phyloP scores from a whole-genome alignment of 2,329 filamentous ascomycete genomes.

The Aureobasidium sp. region DNA sequence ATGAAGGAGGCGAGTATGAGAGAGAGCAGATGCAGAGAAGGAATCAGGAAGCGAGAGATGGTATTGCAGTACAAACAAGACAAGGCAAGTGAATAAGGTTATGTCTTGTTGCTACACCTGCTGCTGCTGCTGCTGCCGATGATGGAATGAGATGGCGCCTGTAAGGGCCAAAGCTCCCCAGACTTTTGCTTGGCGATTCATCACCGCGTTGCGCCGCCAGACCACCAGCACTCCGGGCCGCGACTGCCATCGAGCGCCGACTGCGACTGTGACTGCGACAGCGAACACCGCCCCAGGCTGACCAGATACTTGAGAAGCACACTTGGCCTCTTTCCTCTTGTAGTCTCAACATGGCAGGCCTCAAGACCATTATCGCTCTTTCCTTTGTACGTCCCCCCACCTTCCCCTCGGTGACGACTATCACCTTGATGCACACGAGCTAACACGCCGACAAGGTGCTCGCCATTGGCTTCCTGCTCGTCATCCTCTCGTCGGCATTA shows the following conservation, averaged over 20 bases:
- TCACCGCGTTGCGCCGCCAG: neutral
- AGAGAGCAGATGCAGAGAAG: conserved; percentile 5
- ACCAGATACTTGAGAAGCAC: neutral
- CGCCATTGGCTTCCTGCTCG: conserved; percentile 95
- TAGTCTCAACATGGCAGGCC: conserved; percentile 58
- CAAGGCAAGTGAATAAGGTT: neutral
- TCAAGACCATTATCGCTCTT: conserved; percentile 98
- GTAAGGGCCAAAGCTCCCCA: conserved; percentile 8
- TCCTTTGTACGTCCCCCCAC: conserved; percentile 64
- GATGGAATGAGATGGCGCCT: conserved; percentile 9
- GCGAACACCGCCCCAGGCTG: neutral
- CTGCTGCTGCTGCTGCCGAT: neutral
- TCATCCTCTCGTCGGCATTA: conserved; percentile 94
- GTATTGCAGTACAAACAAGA: neutral
- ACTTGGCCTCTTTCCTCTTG: neutral
- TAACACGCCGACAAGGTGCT: conserved; percentile 54
- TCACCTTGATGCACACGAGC: conserved; percentile 7
- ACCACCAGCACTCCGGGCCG: neutral
- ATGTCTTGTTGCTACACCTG: neutral
- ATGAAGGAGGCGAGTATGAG: conserved; percentile 13
- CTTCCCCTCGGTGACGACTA: conserved; percentile 5
- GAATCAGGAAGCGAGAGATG: neutral
- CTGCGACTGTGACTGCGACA: neutral
- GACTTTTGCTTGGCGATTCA: conserved; percentile 4
- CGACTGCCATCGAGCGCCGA: neutral